Evolutionary conservation across 83 land plant species (phyloP).

Genomic region (Thuja plicata): DNA sequence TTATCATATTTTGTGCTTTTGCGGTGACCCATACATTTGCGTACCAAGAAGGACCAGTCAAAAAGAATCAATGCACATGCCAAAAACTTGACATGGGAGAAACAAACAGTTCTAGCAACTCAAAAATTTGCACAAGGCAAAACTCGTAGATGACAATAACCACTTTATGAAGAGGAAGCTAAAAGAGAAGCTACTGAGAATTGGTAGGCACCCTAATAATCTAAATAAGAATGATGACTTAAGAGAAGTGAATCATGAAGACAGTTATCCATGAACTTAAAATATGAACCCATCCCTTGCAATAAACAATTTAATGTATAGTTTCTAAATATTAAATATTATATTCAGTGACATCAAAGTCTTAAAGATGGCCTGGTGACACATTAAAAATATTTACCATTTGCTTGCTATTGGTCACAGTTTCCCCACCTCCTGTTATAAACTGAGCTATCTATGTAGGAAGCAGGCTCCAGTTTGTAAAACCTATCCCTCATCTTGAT

Average conservation of each 20-base stretch:
- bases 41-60: not conserved
- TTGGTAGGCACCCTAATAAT: not conserved
- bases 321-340: not conserved
- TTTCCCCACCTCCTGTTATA: not conserved
- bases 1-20: not conserved
- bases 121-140: not conserved
- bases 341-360: not conserved
- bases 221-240: not conserved
- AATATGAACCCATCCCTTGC: not conserved
- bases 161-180: not conserved
- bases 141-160: not conserved
- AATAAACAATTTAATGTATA: not conserved
- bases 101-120: not conserved
- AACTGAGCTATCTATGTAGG: not conserved
- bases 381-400: not conserved
- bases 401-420: not conserved
- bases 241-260: not conserved
- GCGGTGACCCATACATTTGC: not conserved
- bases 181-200: not conserved
- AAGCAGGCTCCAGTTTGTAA: not conserved
- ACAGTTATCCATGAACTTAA: not conserved
- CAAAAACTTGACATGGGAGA: not conserved
- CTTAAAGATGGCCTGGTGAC: not conserved
- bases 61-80: not conserved
- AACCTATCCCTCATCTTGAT: not conserved